These are phyloP conservation scores for Paraconiothyrium brasiliense DNA, from an alignment of 2,329 filamentous ascomycete genomes.

Conservation along the genomic window DNA sequence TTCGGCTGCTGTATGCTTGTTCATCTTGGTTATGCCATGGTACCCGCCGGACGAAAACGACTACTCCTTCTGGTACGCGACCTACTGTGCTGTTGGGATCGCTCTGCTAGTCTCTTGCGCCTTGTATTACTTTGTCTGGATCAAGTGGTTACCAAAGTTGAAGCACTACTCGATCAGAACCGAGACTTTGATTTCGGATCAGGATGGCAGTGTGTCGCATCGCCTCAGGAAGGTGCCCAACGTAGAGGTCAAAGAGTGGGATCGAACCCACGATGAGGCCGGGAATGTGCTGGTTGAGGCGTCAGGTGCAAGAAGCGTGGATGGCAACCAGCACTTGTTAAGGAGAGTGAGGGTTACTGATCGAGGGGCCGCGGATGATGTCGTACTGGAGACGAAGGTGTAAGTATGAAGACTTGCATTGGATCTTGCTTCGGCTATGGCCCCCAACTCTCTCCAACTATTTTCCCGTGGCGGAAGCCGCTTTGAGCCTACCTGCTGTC, in stretches of 20 bases:
- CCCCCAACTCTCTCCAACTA: neutral
- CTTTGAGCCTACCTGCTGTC: no score
- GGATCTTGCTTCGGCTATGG: neutral
- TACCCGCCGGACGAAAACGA: slow-evolving; percentile 70
- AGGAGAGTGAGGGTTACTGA: slow-evolving; percentile 6
- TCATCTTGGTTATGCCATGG: slow-evolving; percentile 74
- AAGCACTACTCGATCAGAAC: slow-evolving; percentile 37
- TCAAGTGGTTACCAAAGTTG: slow-evolving; percentile 35
- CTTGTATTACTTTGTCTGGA: slow-evolving; percentile 41
- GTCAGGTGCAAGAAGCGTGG: slow-evolving; percentile 5
- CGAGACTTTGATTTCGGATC: slow-evolving; percentile 35
- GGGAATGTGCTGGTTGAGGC: slow-evolving; percentile 32
- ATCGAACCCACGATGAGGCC: slow-evolving; percentile 41
- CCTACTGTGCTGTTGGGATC: slow-evolving; percentile 72
- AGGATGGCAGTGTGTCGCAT: slow-evolving; percentile 42
- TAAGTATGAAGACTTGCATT: neutral
- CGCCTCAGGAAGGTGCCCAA: slow-evolving; percentile 36
- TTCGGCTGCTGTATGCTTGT: slow-evolving; percentile 35
- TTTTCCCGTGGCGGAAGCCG: no score
- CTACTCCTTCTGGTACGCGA: slow-evolving; percentile 78
- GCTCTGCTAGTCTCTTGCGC: slow-evolving; percentile 43
- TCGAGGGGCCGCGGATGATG: neutral
- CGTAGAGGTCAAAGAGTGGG: slow-evolving; percentile 37
- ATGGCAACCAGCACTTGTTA: slow-evolving; percentile 6
- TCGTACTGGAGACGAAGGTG: slow-evolving; percentile 10